Base-by-base conservation (phyloP, 257 asterid species). In the Rhazya stricta region DNA sequence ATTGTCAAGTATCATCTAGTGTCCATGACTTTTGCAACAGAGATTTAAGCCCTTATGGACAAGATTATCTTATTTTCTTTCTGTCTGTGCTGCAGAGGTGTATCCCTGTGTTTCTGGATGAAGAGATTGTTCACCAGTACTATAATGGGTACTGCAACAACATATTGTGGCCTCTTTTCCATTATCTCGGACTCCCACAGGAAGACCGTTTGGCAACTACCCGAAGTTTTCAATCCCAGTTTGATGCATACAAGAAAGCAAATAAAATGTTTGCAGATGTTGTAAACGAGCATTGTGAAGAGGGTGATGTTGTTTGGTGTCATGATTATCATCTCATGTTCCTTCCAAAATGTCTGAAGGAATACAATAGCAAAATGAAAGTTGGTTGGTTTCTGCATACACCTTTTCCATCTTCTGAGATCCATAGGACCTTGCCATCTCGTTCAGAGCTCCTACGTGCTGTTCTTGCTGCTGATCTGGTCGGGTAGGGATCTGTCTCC, bases 351-450 rank as follows among this genome's bases (percentile, higher is more conserved):
- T 93, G 86, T 79, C 85, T 93, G 51, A 93, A 93, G 86, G 91
- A 89, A 11, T 71, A 85, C 73, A 91, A 93, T 74, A 87, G 86
- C 77, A 81, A 83, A 77, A 93, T 91, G 94, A 93, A 93, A 87
- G 97, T 93, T 67, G 98, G 98, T 65, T 93, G 98, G 98, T 93
- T 93, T 87, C 86, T 93, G 71, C 98, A 93, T 82, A 93, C 98
- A 18, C 98, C 98, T 51, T 93, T 93, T 76, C 98, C 98, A 61
- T 93, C 98, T 78, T 93, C 97, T 62, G 98, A 93, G 85, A 93
- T 93, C 81, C 98, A 91, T 79, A 86, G 98, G 78, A 93, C 98
- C 46, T 79, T 93, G 83, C 98, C 98, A 45, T 93, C 97, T 79
- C 93, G 98, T 60, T 86, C 94, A 25, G 97, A 93, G 58, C 91